Conservation (phyloP, 140 eudicot species). For the Stevia rebaudiana region DNA sequence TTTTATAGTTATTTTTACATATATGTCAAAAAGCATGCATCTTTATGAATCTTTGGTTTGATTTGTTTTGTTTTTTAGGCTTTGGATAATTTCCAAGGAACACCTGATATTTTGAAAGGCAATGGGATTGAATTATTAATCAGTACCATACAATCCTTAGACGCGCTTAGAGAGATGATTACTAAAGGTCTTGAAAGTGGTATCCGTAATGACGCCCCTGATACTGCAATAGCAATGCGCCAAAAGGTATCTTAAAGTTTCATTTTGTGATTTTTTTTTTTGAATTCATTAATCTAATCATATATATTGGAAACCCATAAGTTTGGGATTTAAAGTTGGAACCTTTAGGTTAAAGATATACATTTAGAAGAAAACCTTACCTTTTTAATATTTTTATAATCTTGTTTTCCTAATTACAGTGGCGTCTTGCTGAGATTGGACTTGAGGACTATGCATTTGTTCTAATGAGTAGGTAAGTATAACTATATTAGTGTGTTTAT, state of each 20-base stretch:
- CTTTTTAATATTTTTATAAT: slow-evolving; percentile 6
- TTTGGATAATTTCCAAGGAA: slow-evolving; percentile 52
- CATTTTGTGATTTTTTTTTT: neutral
- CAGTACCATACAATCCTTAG: slow-evolving; percentile 46
- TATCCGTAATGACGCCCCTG: slow-evolving; percentile 90
- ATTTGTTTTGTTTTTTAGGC: slow-evolving; percentile 41
- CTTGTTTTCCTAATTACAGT: slow-evolving; percentile 43
- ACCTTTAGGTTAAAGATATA: slow-evolving; percentile 6
- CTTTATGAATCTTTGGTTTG: slow-evolving; percentile 16
- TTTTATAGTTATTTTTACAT: slow-evolving; percentile 5
- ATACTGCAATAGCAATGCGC: slow-evolving; percentile 95
- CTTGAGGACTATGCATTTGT: slow-evolving; percentile 95
- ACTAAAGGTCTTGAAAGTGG: slow-evolving; percentile 92
- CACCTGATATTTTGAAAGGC: slow-evolving; percentile 29
- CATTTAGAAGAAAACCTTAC: slow-evolving; percentile 5
- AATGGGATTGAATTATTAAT: slow-evolving; percentile 43
- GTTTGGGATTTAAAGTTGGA: neutral
- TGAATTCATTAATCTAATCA: neutral
- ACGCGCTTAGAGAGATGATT: slow-evolving; percentile 53
- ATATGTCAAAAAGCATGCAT: slow-evolving; percentile 10
- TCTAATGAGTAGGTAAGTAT: slow-evolving; percentile 81
- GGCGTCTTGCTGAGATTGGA: slow-evolving; percentile 98
- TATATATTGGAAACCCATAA: neutral
- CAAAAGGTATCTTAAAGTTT: slow-evolving; percentile 56
- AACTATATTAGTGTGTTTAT: neutral